Evolutionary conservation across 306 rosid genomes (phyloP).

Genomic region (Cicer yamashitae): DNA sequence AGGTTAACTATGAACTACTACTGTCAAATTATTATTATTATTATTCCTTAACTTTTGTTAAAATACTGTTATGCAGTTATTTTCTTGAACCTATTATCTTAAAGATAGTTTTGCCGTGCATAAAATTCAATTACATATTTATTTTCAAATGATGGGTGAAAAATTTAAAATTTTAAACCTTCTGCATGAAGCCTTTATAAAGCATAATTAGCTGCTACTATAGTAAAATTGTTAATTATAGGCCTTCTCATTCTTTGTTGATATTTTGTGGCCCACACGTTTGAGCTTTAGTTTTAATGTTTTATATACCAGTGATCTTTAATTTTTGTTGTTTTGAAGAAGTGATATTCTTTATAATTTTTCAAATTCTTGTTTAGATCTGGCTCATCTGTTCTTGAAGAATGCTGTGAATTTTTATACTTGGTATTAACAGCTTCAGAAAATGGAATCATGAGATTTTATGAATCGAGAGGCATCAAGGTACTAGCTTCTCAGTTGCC

Average conservation of each 20-base stretch:
- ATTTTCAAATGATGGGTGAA: constrained; percentile 10
- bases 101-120: constrained; percentile 11
- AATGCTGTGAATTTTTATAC: constrained; percentile 84
- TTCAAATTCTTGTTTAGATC: constrained; percentile 58
- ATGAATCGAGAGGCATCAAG: constrained; percentile 67
- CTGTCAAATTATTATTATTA: not conserved
- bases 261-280: not conserved
- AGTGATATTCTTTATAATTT: constrained; percentile 16
- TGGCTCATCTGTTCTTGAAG: constrained; percentile 65
- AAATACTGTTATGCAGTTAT: constrained; percentile 1
- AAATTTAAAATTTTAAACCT: not conserved
- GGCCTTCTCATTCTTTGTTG: not conserved
- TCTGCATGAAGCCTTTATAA: not conserved
- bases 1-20: not conserved
- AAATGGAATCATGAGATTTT: constrained; percentile 61
- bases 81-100: constrained; percentile 6
- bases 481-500: constrained; percentile 69
- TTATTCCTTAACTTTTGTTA: not conserved
- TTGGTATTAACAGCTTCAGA: constrained; percentile 73
- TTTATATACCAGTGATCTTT: not conserved
- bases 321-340: constrained; percentile 17
- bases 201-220: not conserved
- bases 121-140: not conserved
- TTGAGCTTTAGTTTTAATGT: not conserved
- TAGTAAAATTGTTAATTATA: constrained; percentile 1